These are phyloP conservation scores for Hirschfeldia incana DNA, from an alignment of 345 rosid species.

Conservation along the genomic window DNA sequence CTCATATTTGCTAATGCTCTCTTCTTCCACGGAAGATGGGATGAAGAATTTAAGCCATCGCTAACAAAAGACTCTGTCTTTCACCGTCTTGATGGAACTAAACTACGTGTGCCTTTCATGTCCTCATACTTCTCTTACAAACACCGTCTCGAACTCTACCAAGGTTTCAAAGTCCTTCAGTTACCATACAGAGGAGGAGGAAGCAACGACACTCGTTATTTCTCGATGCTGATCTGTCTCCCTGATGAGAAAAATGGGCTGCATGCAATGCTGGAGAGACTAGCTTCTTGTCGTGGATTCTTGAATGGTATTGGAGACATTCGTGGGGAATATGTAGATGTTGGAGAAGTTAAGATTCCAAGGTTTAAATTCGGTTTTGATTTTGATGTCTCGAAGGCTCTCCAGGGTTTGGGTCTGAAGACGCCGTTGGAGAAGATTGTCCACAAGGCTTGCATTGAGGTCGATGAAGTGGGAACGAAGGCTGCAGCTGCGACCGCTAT, in stretches of 20 bases:
- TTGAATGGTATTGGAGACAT: background rate
- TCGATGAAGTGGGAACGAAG: constrained; percentile 30
- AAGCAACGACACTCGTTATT: background rate
- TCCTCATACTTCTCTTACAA: background rate
- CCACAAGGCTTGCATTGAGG: constrained; percentile 31
- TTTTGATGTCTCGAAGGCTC: constrained; percentile 17
- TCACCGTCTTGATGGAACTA: constrained; percentile 27
- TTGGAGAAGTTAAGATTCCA: constrained; percentile 8
- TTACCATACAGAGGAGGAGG: background rate
- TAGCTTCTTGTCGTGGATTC: constrained; percentile 18
- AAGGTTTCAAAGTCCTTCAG: constrained; percentile 18
- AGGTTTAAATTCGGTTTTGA: constrained; percentile 10
- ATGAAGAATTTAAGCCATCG: background rate
- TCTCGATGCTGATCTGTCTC: constrained; percentile 18
- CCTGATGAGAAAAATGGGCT: constrained; percentile 24
- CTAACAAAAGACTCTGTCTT: constrained; percentile 11
- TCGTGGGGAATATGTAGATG: background rate
- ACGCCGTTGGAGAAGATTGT: background rate
- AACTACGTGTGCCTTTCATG: constrained; percentile 32
- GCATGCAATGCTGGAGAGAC: constrained; percentile 24
- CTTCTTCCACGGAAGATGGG: constrained; percentile 29
- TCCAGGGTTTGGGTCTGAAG: constrained; percentile 15
- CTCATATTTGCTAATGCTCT: constrained; percentile 23
- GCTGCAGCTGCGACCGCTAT: constrained; percentile 12
- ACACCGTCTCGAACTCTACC: background rate